A percentile compares a stretch with the other conserved stretches of the same genome.
phyloP scores from a whole-genome alignment of 495 filamentous ascomycete genomes.

The Tuber calosporum region DNA sequence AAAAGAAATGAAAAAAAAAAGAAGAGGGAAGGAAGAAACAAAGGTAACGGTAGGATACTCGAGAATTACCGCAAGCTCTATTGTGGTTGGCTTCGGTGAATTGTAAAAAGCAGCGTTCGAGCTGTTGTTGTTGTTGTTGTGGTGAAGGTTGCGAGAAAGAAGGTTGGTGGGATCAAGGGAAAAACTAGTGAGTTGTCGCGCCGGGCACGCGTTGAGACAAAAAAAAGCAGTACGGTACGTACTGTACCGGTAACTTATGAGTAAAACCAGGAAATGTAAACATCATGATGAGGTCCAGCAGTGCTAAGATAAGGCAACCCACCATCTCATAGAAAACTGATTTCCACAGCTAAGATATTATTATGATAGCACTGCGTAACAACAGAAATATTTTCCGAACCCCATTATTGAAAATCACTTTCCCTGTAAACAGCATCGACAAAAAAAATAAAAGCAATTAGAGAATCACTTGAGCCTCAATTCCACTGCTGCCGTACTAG shows the following conservation, averaged over 20 bases:
- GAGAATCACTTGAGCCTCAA: not conserved
- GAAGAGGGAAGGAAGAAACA: not conserved
- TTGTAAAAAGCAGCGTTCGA: not conserved
- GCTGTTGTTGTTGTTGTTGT: not conserved
- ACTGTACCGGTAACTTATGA: no score
- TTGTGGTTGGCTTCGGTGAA: not conserved
- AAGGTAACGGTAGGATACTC: not conserved
- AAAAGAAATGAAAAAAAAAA: not conserved
- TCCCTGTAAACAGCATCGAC: not conserved
- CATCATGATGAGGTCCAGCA: not conserved
- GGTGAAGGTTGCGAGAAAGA: not conserved
- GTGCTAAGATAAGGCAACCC: not conserved
- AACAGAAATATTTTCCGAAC: not conserved
- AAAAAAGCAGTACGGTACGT: no score
- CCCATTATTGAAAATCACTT: not conserved
- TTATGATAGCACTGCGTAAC: not conserved
- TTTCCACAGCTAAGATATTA: not conserved
- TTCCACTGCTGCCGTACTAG: not conserved
- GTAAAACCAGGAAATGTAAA: not conserved
- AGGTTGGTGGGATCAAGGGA: not conserved
- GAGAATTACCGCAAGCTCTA: not conserved
- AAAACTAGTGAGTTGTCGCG: not conserved
- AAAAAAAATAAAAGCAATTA: not conserved
- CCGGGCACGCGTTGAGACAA: not conserved
- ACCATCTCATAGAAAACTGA: not conserved